Evolutionary conservation across 202 grass and related monocot species (phyloP).

Genomic region (Elaeis oleifera): DNA sequence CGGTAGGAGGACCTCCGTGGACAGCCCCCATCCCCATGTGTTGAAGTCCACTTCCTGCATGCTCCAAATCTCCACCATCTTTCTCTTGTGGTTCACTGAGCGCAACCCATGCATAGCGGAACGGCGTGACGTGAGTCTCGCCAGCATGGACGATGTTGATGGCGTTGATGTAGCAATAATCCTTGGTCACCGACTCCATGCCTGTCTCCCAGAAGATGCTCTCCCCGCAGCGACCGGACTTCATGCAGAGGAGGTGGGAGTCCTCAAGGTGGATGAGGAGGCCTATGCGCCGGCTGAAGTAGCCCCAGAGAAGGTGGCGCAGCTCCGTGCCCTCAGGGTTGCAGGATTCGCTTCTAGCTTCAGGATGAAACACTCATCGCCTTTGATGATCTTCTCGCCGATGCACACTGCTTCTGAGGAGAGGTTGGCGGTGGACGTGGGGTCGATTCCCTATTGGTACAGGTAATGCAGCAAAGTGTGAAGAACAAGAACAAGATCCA

Average conservation of each 20-base stretch:
- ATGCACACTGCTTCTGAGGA: slow-evolving; percentile 90
- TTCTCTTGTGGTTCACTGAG: slow-evolving; percentile 71
- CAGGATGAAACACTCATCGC: slow-evolving; percentile 91
- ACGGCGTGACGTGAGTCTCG: slow-evolving; percentile 55
- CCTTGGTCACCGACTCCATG: slow-evolving; percentile 66
- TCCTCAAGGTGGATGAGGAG: slow-evolving; percentile 90
- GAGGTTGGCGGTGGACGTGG: slow-evolving; percentile 69
- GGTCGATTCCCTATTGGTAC: slow-evolving; percentile 55
- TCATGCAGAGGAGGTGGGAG: slow-evolving; percentile 82
- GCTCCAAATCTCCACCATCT: slow-evolving; percentile 87
- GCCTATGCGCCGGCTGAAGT: slow-evolving; percentile 91
- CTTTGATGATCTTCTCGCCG: slow-evolving; percentile 72
- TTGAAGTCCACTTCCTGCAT: slow-evolving; percentile 94
- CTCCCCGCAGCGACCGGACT: slow-evolving; percentile 57
- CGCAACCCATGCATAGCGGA: slow-evolving; percentile 88
- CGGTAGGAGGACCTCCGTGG: slow-evolving; percentile 63
- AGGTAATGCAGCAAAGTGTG: too few relatives aligned
- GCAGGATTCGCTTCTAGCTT: slow-evolving; percentile 67
- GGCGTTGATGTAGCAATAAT: slow-evolving; percentile 73
- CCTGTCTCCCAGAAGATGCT: slow-evolving; percentile 67
- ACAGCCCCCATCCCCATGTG: slow-evolving; percentile 31
- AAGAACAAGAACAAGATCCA: too few relatives aligned
- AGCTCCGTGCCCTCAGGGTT: slow-evolving; percentile 52
- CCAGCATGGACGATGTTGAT: slow-evolving; percentile 83
- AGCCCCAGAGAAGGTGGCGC: slow-evolving; percentile 71